Percentiles rank a stretch among this genome's conserved stretches.
phyloP scores from a whole-genome alignment of 352 stramenopile species.

The Phytophthora idaei region DNA sequence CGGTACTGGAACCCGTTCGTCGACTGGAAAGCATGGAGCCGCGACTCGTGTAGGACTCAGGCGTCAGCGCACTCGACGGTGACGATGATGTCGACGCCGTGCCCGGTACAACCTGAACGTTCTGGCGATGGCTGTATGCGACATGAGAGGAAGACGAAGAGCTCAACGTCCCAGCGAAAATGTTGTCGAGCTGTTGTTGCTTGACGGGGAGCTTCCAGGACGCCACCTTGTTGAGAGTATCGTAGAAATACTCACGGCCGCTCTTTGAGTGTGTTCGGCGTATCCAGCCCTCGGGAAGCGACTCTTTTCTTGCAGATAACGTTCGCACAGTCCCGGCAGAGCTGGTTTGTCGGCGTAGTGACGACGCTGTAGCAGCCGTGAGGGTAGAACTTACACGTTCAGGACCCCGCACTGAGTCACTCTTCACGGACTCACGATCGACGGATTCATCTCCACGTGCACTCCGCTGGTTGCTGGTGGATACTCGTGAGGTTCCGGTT shows the following conservation, averaged over 20 bases:
- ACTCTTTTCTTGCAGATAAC: conserved; percentile 45
- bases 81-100: conserved; percentile 40
- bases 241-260: conserved; percentile 77
- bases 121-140: conserved; percentile 20
- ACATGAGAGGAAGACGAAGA: conserved; percentile 25
- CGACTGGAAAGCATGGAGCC: conserved; percentile 39
- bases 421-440: conserved; percentile 38
- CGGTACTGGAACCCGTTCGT: conserved; percentile 26
- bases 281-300: conserved; percentile 72
- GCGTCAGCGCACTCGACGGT: conserved; percentile 46
- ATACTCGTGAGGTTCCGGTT: conserved; percentile 10
- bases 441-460: conserved; percentile 26
- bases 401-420: conserved; percentile 29
- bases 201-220: conserved; percentile 76
- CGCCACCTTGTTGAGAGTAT: conserved; percentile 71
- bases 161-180: conserved; percentile 42
- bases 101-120: conserved; percentile 19
- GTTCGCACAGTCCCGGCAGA: conserved; percentile 13
- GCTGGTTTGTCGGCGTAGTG: conserved; percentile 23
- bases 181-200: conserved; percentile 56
- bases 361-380: conserved; percentile 30
- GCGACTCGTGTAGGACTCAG: conserved; percentile 37
- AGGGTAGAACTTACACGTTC: conserved; percentile 35
- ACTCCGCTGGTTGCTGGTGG: conserved; percentile 41
- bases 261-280: conserved; percentile 76